Evolutionary conservation across 306 rosid genomes (phyloP).

Genomic region (Comarum palustre): DNA sequence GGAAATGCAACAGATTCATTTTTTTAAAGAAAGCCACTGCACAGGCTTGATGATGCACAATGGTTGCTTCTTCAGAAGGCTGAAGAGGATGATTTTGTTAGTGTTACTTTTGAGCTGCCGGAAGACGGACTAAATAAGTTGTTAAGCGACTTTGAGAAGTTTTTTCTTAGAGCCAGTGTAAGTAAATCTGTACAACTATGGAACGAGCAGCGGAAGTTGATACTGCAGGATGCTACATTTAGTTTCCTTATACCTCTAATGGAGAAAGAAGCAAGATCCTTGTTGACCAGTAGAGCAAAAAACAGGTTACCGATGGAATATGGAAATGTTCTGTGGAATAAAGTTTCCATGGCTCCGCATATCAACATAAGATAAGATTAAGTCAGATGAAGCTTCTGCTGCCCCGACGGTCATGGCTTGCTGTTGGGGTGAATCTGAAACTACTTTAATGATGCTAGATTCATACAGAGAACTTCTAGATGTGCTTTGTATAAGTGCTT

Average conservation of each 20-base stretch:
- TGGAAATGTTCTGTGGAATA: conserved; percentile 75
- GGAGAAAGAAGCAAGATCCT: conserved; percentile 89
- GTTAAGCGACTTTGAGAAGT: conserved; percentile 67
- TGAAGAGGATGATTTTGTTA: conserved; percentile 82
- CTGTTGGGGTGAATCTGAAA: conserved; percentile 94
- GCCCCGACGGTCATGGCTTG: conserved; percentile 95
- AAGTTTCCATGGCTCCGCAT: conserved; percentile 80
- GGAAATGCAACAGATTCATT: conserved; percentile 77
- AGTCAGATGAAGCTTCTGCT: conserved; percentile 65
- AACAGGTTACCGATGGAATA: conserved; percentile 78
- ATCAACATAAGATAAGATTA: conserved; percentile 72
- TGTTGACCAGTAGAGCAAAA: conserved; percentile 68
- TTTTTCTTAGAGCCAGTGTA: conserved; percentile 80
- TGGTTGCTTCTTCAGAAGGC: conserved; percentile 97
- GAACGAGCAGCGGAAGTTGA: conserved; percentile 92
- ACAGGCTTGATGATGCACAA: conserved; percentile 78
- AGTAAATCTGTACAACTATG: conserved; percentile 90
- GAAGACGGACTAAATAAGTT: conserved; percentile 65
- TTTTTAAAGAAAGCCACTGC: conserved; percentile 76
- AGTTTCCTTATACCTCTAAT: conserved; percentile 77
- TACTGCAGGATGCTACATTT: conserved; percentile 70
- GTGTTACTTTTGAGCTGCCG: conserved; percentile 77
- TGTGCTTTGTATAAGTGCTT: conserved; percentile 79
- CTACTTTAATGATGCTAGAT: conserved; percentile 92
- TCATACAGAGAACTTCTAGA: conserved; percentile 88